A percentile compares a stretch with the other conserved stretches of the same genome.
phyloP scores from a whole-genome alignment of 495 filamentous ascomycete genomes.

The Neurospora sp. region DNA sequence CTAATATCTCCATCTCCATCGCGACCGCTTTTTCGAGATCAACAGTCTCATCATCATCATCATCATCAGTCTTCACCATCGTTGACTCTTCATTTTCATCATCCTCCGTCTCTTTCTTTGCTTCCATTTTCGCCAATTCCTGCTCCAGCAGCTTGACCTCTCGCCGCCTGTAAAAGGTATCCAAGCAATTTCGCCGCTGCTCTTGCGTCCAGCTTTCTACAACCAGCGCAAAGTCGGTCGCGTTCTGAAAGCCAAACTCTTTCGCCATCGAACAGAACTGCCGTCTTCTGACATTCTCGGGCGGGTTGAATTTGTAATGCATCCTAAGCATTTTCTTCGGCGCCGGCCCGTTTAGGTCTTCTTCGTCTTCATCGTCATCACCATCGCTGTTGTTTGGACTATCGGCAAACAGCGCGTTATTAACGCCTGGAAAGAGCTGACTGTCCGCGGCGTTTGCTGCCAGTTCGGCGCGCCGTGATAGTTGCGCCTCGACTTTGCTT shows the following conservation, averaged over 20 bases:
- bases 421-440: conserved; percentile 2
- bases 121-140: conserved; percentile 8
- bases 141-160: conserved; percentile 27
- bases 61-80: background rate
- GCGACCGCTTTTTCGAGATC: background rate
- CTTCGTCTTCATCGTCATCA: background rate
- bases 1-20: background rate
- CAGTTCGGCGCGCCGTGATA: conserved; percentile 66
- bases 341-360: background rate
- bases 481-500: conserved; percentile 68
- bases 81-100: background rate
- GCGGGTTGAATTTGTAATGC: conserved; percentile 65
- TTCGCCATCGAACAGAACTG: conserved; percentile 89
- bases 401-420: conserved; percentile 25
- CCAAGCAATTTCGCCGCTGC: conserved; percentile 67
- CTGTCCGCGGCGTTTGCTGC: conserved; percentile 39
- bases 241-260: conserved; percentile 64
- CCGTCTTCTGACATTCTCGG: conserved; percentile 59
- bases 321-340: conserved; percentile 22
- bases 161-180: conserved; percentile 61
- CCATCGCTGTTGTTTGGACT: conserved; percentile 12
- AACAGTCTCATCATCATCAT: background rate
- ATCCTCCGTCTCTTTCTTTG: conserved; percentile 1
- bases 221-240: conserved; percentile 80
- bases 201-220: conserved; percentile 92